Evolutionary conservation across 2,329 filamentous ascomycete genomes (phyloP).

Genomic region (Aspergillus thermomutatus): DNA sequence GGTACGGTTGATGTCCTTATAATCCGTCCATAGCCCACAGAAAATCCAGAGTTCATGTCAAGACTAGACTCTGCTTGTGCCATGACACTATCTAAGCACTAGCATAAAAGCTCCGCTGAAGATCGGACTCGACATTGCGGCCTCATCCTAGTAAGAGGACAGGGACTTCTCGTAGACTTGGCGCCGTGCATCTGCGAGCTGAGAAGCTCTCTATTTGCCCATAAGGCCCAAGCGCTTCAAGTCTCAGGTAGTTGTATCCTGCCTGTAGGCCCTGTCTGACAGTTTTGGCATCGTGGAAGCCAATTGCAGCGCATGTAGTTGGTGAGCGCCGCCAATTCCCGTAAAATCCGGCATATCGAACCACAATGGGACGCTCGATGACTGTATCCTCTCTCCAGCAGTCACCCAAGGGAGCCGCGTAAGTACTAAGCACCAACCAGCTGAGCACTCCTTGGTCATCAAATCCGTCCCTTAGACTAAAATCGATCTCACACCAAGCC

Average conservation of each 20-base stretch:
- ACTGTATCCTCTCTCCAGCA: neutral
- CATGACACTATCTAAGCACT: neutral
- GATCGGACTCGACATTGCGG: neutral
- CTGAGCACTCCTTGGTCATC: neutral
- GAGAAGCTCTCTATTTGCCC: neutral
- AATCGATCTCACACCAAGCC: neutral
- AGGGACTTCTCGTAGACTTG: neutral
- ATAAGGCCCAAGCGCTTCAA: neutral
- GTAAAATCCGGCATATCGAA: neutral
- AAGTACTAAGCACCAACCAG: neutral
- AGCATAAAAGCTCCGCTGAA: neutral
- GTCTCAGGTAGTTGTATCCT: neutral
- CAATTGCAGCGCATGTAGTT: neutral
- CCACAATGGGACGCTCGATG: neutral
- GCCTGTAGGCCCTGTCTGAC: neutral
- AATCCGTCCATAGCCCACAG: slow-evolving; percentile 2
- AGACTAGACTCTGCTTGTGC: neutral
- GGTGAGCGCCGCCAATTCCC: neutral
- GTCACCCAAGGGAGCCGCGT: neutral
- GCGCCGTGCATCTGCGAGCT: neutral
- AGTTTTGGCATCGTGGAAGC: neutral
- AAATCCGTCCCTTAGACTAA: neutral
- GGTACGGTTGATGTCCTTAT: slow-evolving; percentile 20
- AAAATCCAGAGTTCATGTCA: neutral
- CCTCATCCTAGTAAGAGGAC: neutral